These are phyloP conservation scores for Fusarium subglutinans DNA, from an alignment of 2,329 filamentous ascomycete species.

Conservation along the genomic window DNA sequence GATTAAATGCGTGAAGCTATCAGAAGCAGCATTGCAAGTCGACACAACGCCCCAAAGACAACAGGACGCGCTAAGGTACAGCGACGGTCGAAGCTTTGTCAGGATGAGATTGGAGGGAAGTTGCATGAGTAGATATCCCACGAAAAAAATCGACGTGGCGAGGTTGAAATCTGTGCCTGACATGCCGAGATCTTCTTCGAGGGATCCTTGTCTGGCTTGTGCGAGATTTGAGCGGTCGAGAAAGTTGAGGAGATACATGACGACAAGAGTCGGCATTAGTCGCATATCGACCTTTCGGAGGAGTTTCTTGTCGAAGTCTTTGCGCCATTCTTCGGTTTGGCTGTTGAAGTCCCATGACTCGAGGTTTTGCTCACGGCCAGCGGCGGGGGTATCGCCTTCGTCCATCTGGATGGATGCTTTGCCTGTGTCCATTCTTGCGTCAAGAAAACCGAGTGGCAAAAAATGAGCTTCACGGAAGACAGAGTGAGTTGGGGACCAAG, in stretches of 20 bases:
- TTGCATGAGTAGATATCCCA: constrained; percentile 70
- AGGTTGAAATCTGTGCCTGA: constrained; percentile 66
- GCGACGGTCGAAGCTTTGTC: constrained; percentile 61
- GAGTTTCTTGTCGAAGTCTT: constrained; percentile 44
- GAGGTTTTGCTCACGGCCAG: background rate
- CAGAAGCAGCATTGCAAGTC: constrained; percentile 58
- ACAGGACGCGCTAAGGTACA: constrained; percentile 62
- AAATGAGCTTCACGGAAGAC: background rate
- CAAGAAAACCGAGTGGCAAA: background rate
- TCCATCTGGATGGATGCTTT: constrained; percentile 28
- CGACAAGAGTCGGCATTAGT: constrained; percentile 61
- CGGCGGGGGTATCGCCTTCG: constrained; percentile 1
- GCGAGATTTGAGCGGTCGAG: constrained; percentile 63
- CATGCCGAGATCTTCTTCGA: constrained; percentile 64
- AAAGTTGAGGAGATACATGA: constrained; percentile 67
- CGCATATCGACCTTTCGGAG: constrained; percentile 62
- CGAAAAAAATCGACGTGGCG: constrained; percentile 69
- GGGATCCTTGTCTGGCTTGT: constrained; percentile 62
- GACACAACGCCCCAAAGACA: constrained; percentile 53
- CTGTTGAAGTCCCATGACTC: constrained; percentile 20
- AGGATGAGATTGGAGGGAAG: constrained; percentile 68
- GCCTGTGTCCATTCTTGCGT: constrained; percentile 4
- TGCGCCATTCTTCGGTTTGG: constrained; percentile 31
- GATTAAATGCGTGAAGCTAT: constrained; percentile 54
- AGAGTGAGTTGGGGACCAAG: background rate